phyloP scores from a whole-genome alignment of 1,139 yeast species.

The Pichia cactophila region DNA sequence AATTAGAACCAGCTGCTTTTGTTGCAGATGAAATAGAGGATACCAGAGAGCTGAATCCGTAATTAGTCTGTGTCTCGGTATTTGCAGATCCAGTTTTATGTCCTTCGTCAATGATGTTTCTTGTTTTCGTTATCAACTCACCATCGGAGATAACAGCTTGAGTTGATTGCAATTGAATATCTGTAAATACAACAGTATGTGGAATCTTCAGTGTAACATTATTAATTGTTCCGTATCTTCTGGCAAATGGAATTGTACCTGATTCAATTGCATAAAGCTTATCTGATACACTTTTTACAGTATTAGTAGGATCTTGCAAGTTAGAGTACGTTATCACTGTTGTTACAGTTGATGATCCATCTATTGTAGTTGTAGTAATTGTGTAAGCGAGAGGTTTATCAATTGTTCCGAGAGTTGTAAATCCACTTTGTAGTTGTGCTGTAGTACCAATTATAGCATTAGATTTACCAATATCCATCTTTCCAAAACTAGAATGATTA shows the following conservation, averaged over 20 bases:
- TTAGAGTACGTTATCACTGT: slow-evolving; percentile 2
- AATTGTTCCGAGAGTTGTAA: background rate
- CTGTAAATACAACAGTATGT: slow-evolving; percentile 13
- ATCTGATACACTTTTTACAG: background rate
- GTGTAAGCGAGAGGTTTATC: background rate
- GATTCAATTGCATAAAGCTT: slow-evolving; percentile 27
- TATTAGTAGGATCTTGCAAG: background rate
- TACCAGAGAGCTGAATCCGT: slow-evolving; percentile 13
- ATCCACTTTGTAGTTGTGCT: background rate
- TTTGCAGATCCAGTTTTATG: slow-evolving; percentile 1
- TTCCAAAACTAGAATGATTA: background rate
- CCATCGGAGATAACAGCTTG: slow-evolving; percentile 18
- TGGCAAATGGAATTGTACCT: slow-evolving; percentile 45
- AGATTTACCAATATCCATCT: background rate
- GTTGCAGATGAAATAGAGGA: background rate
- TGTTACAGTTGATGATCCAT: background rate
- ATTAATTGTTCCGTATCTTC: slow-evolving; percentile 25
- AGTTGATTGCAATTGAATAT: slow-evolving; percentile 12
- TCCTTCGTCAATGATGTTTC: background rate
- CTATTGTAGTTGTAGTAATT: background rate
- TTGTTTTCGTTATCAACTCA: slow-evolving; percentile 12
- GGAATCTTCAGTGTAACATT: slow-evolving; percentile 29
- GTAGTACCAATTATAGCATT: too few relatives aligned
- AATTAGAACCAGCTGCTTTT: slow-evolving; percentile 5
- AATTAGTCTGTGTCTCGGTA: slow-evolving; percentile 3